phyloP scores from a whole-genome alignment of 176 grass and related monocot species.

The Cenchrus americanus region DNA sequence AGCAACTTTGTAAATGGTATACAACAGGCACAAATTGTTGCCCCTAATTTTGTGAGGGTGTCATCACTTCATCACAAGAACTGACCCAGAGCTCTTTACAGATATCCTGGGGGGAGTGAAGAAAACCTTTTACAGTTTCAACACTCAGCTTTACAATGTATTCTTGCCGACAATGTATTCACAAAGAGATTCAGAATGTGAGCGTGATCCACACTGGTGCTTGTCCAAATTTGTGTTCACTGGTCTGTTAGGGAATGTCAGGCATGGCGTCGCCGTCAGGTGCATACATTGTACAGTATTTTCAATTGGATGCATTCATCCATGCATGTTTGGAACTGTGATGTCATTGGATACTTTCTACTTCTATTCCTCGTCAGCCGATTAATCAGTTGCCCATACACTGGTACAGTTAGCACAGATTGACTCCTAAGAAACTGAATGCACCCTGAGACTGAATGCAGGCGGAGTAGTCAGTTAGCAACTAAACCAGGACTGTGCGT shows the following conservation, averaged over 20 bases:
- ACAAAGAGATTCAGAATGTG: neutral
- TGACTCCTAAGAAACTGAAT: neutral
- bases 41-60: neutral
- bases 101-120: neutral
- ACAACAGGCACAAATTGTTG: constrained; percentile 22
- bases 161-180: neutral
- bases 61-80: constrained; percentile 6
- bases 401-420: neutral
- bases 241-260: neutral
- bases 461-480: neutral
- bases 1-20: constrained; percentile 40
- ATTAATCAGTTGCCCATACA: constrained; percentile 1
- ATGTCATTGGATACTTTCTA: neutral
- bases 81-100: constrained; percentile 21
- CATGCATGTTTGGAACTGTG: neutral
- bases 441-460: no score
- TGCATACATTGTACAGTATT: neutral
- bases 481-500: neutral
- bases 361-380: neutral
- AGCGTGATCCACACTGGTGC: neutral
- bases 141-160: neutral
- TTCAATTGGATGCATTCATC: neutral
- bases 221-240: neutral
- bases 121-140: neutral
- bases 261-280: neutral